These are phyloP conservation scores for Nicotiana tabacum DNA, from an alignment of 257 asterid genomes.

Conservation along the genomic window DNA sequence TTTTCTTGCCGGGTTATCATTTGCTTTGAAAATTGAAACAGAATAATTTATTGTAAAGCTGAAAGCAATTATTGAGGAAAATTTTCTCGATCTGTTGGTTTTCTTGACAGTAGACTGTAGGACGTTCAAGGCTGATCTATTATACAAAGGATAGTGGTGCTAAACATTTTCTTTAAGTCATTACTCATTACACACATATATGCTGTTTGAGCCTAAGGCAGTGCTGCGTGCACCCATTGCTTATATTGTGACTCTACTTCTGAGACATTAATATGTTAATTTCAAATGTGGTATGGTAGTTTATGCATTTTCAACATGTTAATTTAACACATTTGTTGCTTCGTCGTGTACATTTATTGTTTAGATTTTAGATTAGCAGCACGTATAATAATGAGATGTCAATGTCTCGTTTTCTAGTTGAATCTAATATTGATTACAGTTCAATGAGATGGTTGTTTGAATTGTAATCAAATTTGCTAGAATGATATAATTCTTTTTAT, in stretches of 20 bases:
- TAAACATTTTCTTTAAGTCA: neutral
- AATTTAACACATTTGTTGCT: neutral
- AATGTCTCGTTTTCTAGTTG: neutral
- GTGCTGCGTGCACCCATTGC: neutral
- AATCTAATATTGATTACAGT: neutral
- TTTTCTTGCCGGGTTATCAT: no score
- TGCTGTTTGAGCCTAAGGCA: neutral
- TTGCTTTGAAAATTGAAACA: no score
- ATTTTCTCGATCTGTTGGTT: no score
- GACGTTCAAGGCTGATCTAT: no score
- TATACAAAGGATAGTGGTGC: no score
- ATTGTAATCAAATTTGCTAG: neutral
- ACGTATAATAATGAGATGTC: neutral
- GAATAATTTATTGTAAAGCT: no score
- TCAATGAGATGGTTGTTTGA: neutral
- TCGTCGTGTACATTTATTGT: neutral
- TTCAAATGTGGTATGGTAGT: neutral
- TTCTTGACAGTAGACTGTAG: no score
- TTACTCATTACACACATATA: neutral
- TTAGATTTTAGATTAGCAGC: neutral
- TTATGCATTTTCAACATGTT: neutral
- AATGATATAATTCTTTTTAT: neutral
- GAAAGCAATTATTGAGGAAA: no score
- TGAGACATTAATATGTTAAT: neutral
- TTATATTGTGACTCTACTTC: neutral